phyloP scores from a whole-genome alignment of 2,329 filamentous ascomycete species.

The Aspergillus fructus region DNA sequence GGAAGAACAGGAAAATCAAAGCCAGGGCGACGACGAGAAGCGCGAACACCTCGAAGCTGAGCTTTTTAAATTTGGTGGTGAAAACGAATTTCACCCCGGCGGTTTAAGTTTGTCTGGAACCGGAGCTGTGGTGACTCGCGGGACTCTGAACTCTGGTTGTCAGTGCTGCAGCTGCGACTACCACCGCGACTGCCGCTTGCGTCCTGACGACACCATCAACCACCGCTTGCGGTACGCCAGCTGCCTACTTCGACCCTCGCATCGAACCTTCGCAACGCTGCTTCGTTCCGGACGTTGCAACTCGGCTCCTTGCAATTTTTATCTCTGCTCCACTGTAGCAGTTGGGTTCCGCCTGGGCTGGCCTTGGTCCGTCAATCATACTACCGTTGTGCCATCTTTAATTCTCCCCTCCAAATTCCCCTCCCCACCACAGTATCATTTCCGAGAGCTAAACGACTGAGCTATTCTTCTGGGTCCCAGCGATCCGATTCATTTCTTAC shows the following conservation, averaged over 20 bases:
- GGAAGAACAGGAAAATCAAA: slow-evolving; percentile 1
- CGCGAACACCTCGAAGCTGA: background rate
- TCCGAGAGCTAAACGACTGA: slow-evolving; percentile 2
- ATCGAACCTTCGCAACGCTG: background rate
- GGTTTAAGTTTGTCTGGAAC: slow-evolving; percentile 33
- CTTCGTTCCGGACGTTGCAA: slow-evolving; percentile 5
- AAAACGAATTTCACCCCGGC: slow-evolving; percentile 5
- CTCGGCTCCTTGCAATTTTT: background rate
- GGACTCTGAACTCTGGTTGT: background rate
- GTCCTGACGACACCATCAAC: slow-evolving; percentile 36
- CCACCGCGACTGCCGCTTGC: slow-evolving; percentile 32
- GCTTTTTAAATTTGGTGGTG: slow-evolving; percentile 1
- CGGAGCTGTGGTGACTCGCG: background rate
- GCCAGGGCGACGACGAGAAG: background rate
- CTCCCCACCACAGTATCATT: slow-evolving; percentile 24
- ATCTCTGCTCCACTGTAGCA: slow-evolving; percentile 25
- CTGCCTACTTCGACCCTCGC: background rate
- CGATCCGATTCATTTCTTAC: slow-evolving; percentile 25
- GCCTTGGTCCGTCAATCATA: slow-evolving; percentile 22
- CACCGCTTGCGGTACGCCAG: slow-evolving; percentile 27
- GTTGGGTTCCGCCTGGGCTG: slow-evolving; percentile 14
- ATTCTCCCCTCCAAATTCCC: slow-evolving; percentile 15
- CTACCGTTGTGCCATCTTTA: slow-evolving; percentile 25
- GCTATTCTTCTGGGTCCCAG: slow-evolving; percentile 20
- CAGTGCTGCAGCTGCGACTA: background rate